phyloP scores from a whole-genome alignment of 164 flowering plant species.

The Tetracentron sinense region DNA sequence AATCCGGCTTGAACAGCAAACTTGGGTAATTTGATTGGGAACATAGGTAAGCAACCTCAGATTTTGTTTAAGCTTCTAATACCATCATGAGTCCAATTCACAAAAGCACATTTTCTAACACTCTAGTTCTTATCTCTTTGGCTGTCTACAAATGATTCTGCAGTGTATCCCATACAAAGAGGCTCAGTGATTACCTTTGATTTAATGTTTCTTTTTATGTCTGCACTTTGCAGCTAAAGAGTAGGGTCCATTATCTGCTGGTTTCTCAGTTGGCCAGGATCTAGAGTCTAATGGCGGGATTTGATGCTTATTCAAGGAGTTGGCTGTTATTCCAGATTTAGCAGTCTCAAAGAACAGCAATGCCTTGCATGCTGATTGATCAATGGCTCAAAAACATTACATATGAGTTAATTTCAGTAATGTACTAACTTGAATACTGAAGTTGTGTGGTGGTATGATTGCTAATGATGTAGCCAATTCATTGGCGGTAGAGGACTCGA shows the following conservation, averaged over 20 bases:
- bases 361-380: not conserved
- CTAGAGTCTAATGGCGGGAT: conserved; percentile 10
- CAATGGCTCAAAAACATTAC: not conserved
- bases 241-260: conserved; percentile 58
- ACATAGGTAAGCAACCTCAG: not conserved
- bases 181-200: conserved; percentile 80
- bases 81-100: not conserved
- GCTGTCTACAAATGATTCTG: conserved; percentile 12
- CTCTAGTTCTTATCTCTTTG: not conserved
- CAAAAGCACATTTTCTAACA: not conserved
- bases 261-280: conserved; percentile 52
- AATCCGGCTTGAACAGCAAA: not conserved
- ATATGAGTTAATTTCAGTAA: too few species aligned
- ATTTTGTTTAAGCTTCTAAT: not conserved
- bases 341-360: not conserved
- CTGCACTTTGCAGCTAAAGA: conserved; percentile 55
- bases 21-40: not conserved
- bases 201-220: conserved; percentile 61
- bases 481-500: too few species aligned
- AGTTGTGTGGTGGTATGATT: too few species aligned
- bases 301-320: not conserved
- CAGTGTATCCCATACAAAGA: conserved; percentile 78
- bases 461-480: too few species aligned
- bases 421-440: too few species aligned
- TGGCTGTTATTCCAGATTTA: not conserved